Percentiles rank a stretch among this genome's conserved stretches.
These are phyloP conservation scores for Barnettozyma vustinii DNA, from an alignment of 805 yeast genomes.

Conservation along the genomic window DNA sequence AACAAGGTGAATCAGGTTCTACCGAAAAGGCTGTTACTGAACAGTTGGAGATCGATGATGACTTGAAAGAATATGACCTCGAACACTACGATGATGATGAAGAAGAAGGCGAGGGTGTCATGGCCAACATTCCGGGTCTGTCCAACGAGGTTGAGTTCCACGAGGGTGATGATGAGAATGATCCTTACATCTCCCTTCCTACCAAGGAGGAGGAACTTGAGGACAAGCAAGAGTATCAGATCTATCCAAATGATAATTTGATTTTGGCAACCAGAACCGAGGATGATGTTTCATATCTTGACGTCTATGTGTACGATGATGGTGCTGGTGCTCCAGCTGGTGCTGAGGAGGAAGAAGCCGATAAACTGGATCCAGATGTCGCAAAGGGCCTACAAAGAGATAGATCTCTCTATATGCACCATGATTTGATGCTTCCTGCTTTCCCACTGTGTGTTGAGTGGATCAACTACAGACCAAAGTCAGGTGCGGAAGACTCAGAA, in stretches of 20 bases:
- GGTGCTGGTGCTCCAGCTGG: constrained; percentile 79
- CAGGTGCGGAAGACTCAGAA: constrained; percentile 35
- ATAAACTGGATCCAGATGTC: constrained; percentile 64
- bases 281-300: constrained; percentile 88
- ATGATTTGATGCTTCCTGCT: constrained; percentile 93
- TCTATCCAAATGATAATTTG: constrained; percentile 85
- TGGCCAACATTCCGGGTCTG: constrained; percentile 69
- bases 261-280: constrained; percentile 91
- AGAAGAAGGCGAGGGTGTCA: constrained; percentile 50
- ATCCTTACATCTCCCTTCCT: constrained; percentile 41
- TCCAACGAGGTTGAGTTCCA: constrained; percentile 56
- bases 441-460: constrained; percentile 97
- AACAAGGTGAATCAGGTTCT: constrained; percentile 14
- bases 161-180: constrained; percentile 39
- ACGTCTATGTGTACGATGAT: constrained; percentile 92
- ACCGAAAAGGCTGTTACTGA: constrained; percentile 21
- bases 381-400: constrained; percentile 70
- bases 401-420: constrained; percentile 83
- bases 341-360: constrained; percentile 59
- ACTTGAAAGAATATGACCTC: constrained; percentile 79
- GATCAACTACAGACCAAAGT: constrained; percentile 66
- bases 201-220: constrained; percentile 55
- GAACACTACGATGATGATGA: constrained; percentile 77
- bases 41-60: constrained; percentile 70
- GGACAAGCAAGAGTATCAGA: constrained; percentile 78